phyloP scores from a whole-genome alignment of 2,329 filamentous ascomycete genomes.

The Dryadomyces quercivorus region DNA sequence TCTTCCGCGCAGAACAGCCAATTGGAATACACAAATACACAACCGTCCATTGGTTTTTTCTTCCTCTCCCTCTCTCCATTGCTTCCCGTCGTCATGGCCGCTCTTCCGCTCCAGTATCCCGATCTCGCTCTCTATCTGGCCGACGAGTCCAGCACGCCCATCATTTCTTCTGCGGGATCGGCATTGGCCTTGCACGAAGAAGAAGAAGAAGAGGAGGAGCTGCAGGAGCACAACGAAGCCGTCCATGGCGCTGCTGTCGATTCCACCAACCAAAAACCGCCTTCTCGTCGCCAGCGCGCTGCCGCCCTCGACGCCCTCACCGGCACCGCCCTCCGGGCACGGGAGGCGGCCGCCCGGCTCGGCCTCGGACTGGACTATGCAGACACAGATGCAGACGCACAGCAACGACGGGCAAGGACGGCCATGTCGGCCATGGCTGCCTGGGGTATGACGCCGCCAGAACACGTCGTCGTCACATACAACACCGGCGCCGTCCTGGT shows the following conservation, averaged over 20 bases:
- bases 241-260: background rate
- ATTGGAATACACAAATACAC: background rate
- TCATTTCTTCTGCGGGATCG: constrained; percentile 34
- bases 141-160: constrained; percentile 42
- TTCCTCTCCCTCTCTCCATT: background rate
- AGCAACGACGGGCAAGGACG: background rate
- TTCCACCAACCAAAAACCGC: background rate
- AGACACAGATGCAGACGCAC: background rate
- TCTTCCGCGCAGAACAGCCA: background rate
- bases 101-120: constrained; percentile 36
- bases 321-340: constrained; percentile 37
- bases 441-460: constrained; percentile 34
- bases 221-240: background rate
- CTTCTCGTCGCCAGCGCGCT: constrained; percentile 16
- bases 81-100: constrained; percentile 20
- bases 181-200: constrained; percentile 1
- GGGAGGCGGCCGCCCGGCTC: constrained; percentile 39
- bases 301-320: constrained; percentile 41
- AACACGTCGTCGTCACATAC: constrained; percentile 48
- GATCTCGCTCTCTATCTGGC: constrained; percentile 42
- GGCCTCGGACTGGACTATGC: constrained; percentile 35
- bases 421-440: background rate
- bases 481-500: constrained; percentile 21
- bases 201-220: background rate
- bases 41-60: background rate